phyloP scores from a whole-genome alignment of 352 stramenopile species.

The Phytophthora sojae region DNA sequence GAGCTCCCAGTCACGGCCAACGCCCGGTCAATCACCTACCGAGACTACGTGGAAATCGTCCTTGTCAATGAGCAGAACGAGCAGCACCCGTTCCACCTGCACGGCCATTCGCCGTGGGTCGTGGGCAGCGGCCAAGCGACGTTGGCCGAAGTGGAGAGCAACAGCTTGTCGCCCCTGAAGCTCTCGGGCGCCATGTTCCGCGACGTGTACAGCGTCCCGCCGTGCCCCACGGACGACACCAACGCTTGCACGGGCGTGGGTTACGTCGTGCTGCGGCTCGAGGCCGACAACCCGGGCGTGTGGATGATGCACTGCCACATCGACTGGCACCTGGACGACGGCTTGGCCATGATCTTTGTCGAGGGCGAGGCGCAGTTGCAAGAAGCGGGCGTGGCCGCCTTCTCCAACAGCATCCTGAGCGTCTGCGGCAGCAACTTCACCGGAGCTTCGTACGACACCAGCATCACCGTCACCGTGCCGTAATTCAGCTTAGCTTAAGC shows the following conservation, averaged over 20 bases:
- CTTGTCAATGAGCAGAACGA: constrained; percentile 35
- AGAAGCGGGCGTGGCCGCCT: constrained; percentile 13
- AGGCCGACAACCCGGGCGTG: constrained; percentile 40
- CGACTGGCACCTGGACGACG: constrained; percentile 34
- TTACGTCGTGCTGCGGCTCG: constrained; percentile 35
- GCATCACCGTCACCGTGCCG: constrained; percentile 14
- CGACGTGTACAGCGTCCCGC: constrained; percentile 40
- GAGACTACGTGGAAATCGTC: constrained; percentile 36
- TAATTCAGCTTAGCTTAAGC: not conserved
- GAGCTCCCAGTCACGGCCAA: constrained; percentile 29
- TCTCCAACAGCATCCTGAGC: constrained; percentile 31
- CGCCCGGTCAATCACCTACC: constrained; percentile 7
- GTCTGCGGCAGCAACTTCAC: constrained; percentile 34
- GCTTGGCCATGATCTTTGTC: constrained; percentile 44
- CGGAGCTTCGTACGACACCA: constrained; percentile 10
- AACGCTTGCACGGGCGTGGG: constrained; percentile 22
- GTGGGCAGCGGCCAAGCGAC: constrained; percentile 33
- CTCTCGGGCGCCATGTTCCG: constrained; percentile 31
- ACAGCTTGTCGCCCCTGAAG: constrained; percentile 27
- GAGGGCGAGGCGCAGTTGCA: constrained; percentile 30
- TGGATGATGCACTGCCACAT: constrained; percentile 53
- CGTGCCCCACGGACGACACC: constrained; percentile 19
- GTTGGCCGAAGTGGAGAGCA: constrained; percentile 8
- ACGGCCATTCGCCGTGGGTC: constrained; percentile 49
- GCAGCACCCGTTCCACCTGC: constrained; percentile 53